These are phyloP conservation scores for Dothiorella sarmentorum DNA, from an alignment of 2,329 filamentous ascomycete species.

Conservation along the genomic window DNA sequence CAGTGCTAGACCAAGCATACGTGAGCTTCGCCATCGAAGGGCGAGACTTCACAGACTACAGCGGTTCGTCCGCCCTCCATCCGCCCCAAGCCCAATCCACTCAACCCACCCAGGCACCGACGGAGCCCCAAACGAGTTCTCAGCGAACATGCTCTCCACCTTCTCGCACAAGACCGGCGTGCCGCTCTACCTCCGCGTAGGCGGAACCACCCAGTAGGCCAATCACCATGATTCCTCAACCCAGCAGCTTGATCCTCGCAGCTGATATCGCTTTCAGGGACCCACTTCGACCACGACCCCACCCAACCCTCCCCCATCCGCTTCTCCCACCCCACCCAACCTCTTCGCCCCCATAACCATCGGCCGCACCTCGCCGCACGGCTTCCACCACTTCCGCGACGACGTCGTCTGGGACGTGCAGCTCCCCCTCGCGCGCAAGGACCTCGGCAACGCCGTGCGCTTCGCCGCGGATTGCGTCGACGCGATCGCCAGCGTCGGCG, in stretches of 20 bases:
- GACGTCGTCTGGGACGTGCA: constrained; percentile 8
- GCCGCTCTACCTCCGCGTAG: not conserved
- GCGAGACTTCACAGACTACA: constrained; percentile 6
- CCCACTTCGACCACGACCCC: constrained; percentile 8
- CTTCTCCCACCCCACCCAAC: not conserved
- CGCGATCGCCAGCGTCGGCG: not conserved
- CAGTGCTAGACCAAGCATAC: not conserved
- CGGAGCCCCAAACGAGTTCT: not conserved
- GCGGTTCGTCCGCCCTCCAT: not conserved
- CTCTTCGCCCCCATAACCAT: constrained; percentile 3
- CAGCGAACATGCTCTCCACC: constrained; percentile 4
- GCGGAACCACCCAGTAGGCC: constrained; percentile 9
- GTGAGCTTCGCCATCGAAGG: constrained; percentile 4
- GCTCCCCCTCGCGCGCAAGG: not conserved
- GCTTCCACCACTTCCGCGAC: not conserved
- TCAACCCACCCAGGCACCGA: not conserved
- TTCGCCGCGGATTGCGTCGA: constrained; percentile 6
- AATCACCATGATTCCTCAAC: not conserved
- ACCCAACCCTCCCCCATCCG: not conserved
- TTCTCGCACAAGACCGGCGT: constrained; percentile 6
- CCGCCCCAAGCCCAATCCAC: not conserved
- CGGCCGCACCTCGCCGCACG: not conserved
- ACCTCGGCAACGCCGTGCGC: not conserved
- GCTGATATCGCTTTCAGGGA: not conserved
- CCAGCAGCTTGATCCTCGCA: not conserved